Evolutionary conservation across 371 early-diverging fungal genomes (phyloP), one percentile per base, ranked within the genome.

Genomic region (Mucor plumbeus): DNA sequence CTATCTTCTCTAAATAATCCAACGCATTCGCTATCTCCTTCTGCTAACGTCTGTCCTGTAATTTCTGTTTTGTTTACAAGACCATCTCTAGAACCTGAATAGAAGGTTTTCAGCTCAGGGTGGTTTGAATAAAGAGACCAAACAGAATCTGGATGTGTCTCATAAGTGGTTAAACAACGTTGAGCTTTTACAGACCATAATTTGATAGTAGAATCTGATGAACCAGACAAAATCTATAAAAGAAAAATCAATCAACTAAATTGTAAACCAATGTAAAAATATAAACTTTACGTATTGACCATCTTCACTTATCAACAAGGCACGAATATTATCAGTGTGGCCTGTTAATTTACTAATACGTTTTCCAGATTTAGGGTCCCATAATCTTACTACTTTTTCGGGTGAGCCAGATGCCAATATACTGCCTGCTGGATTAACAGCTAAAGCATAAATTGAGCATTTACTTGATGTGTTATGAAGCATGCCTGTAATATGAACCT

Each of bases 241-340:
- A 54, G n/a, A 54, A 33, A 0, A 13, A 26, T 54, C 26, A 31
- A 11, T 33, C 14, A 11, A 54, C 34, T 11, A 13, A 1, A 26
- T 1, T 26, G 26, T 26, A 3, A 26, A 26, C 3, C 26, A 1
- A 26, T 26, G 3, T 26, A 3, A 26, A 26, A 26, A 31, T 54
- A 14, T 10, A 26, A 14, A 31, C 54, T 5, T 26, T 54, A 93
- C 92, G 63, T 90, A 87, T 68, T 91, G 87, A 17, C 97, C 96
- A 75, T 96, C 97, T 26, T 94, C 88, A 60, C 93, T 91, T 14
- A 98, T 80, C 43, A 97, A 75, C 15, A 97, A 71, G 10, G 94
- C 88, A 55, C 97, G 92, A 36, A 98, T 92, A 67, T 93, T 93
- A 69, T 98, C 99, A 0, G 95, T 93, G 71, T 98, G 99, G 0